These are phyloP conservation scores for Hymenoscyphus albidus DNA, from an alignment of 2,329 filamentous ascomycete species.

Conservation along the genomic window DNA sequence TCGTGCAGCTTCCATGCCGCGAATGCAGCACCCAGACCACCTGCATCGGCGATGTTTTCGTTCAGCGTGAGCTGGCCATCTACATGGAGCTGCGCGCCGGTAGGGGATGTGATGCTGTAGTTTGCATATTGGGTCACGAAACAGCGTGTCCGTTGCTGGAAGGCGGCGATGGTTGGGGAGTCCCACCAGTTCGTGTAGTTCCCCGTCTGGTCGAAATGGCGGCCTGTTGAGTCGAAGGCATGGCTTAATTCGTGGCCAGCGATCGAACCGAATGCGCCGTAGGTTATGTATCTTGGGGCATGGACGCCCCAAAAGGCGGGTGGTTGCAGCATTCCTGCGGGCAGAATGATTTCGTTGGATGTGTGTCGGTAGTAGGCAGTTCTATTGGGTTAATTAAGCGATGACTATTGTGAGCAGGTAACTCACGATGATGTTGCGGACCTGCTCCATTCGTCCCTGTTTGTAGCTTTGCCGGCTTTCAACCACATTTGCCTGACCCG, in stretches of 20 bases:
- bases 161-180: conserved; percentile 53
- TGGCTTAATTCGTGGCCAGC: conserved; percentile 68
- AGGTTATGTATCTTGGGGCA: conserved; percentile 55
- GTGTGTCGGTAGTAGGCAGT: conserved; percentile 45
- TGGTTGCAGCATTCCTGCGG: conserved; percentile 65
- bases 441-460: no score
- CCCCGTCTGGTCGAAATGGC: conserved; percentile 61
- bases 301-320: conserved; percentile 52
- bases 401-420: no score
- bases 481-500: no score
- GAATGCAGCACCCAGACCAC: conserved; percentile 59
- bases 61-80: conserved; percentile 60
- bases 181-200: conserved; percentile 67
- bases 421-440: no score
- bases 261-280: conserved; percentile 63
- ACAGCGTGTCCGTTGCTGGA: conserved; percentile 56
- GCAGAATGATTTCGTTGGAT: conserved; percentile 62
- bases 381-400: neutral
- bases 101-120: conserved; percentile 53
- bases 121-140: conserved; percentile 63
- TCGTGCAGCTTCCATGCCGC: conserved; percentile 61
- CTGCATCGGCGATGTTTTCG: conserved; percentile 70
- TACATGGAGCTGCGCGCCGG: conserved; percentile 52
- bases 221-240: conserved; percentile 63
- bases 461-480: no score